A percentile compares a stretch with the other conserved stretches of the same genome.
phyloP scores from a whole-genome alignment of 805 yeast genomes.

The Candida andamanensis region DNA sequence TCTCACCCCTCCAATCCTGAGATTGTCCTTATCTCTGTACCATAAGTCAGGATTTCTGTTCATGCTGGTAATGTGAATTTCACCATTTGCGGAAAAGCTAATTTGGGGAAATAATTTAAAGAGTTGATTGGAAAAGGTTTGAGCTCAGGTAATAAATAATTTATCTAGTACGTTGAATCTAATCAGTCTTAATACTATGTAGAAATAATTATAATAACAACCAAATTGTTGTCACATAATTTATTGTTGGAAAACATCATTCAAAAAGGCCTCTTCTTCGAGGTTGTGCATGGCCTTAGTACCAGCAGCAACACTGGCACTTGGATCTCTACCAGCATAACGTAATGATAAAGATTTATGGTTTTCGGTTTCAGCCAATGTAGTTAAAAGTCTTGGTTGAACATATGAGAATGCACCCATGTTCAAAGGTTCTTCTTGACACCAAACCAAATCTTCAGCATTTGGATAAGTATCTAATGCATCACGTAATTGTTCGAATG shows the following conservation, averaged over 20 bases:
- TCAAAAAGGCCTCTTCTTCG: conserved; percentile 84
- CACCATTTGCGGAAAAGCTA: no score
- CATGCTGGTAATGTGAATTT: no score
- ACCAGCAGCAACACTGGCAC: conserved; percentile 98
- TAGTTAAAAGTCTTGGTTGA: conserved; percentile 77
- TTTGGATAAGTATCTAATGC: conserved; percentile 74
- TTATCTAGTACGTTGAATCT: no score
- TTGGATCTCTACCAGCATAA: conserved; percentile 97
- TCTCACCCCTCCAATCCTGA: conserved; percentile 35
- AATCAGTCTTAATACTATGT: no score
- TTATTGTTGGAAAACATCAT: conserved; percentile 56
- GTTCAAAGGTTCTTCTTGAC: conserved; percentile 98
- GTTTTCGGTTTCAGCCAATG: conserved; percentile 67
- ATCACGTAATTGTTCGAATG: conserved; percentile 89
- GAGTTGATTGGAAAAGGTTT: no score
- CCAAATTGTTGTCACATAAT: no score
- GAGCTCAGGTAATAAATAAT: no score
- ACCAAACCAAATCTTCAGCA: conserved; percentile 86
- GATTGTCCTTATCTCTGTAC: conserved; percentile 31
- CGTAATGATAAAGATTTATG: conserved; percentile 58
- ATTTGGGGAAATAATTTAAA: no score
- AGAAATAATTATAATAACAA: no score
- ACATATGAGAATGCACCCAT: conserved; percentile 86
- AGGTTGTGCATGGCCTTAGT: conserved; percentile 79
- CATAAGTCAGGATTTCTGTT: conserved; percentile 24